Base-by-base conservation (phyloP, 2,329 filamentous ascomycete genomes). In the Chaetomium globosum region DNA sequence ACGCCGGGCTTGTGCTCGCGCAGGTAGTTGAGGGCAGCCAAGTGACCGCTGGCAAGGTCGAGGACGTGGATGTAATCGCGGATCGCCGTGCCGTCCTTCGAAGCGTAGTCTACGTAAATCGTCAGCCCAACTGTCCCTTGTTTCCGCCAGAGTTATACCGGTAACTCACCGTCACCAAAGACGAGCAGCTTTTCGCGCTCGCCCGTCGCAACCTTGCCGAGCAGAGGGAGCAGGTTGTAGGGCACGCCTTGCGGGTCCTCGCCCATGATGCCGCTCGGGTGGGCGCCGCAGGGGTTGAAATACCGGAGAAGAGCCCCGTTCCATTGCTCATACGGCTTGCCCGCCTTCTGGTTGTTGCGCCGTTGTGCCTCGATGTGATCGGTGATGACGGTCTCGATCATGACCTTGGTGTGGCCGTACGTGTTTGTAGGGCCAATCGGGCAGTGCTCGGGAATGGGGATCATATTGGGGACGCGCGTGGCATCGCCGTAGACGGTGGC, bases 401-500 rank as follows among this genome's bases (percentile, higher is more conserved):
- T 91, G 74, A 91, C 89, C 83, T 99, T 99, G 70, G 95, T 99
- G 80, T 92, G 92, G 69, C 95, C 96, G 80, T 99, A 99, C 30
- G 94, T 93, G 84, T 98, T 99, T 71, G 95, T 99, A 16, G 95
- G 92, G 59, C 93, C 94, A 69, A 96, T 92, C 67, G 96, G 95
- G 85, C 95, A 99, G 79, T 91, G 84, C 82, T 99, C 95, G 59
- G 95, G 95, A 75, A 99, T 99, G 70, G 95, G 95, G 71, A 99
- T 99, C 95, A 99, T 99, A 84, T 96, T 90, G 72, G 90, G 88
- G 81, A 97, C 92, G 76, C 93, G 91, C 54, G 95, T 98, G 61
- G 94, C 95, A 79, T 99, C 96, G 76, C 95, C 95, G 79, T 99
- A 99, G 71, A 99, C 95, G 72, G 96, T 99, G 39, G 95, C 95